These are phyloP conservation scores for Acanthamoeba triangularis DNA, from an alignment of 208 protist species.

Conservation along the genomic window DNA sequence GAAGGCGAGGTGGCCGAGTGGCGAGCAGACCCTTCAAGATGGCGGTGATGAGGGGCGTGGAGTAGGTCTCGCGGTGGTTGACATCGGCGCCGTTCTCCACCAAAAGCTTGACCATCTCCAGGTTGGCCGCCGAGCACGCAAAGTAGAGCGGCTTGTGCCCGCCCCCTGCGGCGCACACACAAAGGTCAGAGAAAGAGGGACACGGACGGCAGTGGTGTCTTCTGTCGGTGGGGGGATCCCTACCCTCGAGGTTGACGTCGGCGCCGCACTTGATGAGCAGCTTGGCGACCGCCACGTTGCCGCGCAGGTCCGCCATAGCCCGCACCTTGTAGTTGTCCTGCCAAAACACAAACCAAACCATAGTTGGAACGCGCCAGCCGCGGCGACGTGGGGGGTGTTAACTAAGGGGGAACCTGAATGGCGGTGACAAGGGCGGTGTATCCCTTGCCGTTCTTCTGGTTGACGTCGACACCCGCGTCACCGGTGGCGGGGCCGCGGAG, in stretches of 20 bases:
- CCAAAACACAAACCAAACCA: background rate
- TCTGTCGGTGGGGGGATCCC: background rate
- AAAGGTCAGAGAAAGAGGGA: background rate
- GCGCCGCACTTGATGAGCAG: slow-evolving; percentile 36
- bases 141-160: slow-evolving; percentile 62
- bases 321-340: slow-evolving; percentile 54
- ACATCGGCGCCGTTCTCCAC: slow-evolving; percentile 48
- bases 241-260: slow-evolving; percentile 22
- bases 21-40: slow-evolving; percentile 34
- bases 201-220: background rate
- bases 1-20: background rate
- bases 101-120: slow-evolving; percentile 56
- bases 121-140: slow-evolving; percentile 30
- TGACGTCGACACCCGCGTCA: background rate
- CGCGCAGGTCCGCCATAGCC: slow-evolving; percentile 36
- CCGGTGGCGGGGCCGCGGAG: background rate
- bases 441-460: slow-evolving; percentile 60
- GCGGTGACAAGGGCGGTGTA: slow-evolving; percentile 14
- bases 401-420: background rate
- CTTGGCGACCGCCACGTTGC: slow-evolving; percentile 35
- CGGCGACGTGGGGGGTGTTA: too few species aligned
- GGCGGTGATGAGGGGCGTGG: slow-evolving; percentile 35
- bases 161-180: background rate
- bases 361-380: background rate
- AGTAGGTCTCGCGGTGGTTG: slow-evolving; percentile 49